Evolutionary conservation across 2,329 filamentous ascomycete genomes (phyloP).

Genomic region (Plenodomus biglobosus): DNA sequence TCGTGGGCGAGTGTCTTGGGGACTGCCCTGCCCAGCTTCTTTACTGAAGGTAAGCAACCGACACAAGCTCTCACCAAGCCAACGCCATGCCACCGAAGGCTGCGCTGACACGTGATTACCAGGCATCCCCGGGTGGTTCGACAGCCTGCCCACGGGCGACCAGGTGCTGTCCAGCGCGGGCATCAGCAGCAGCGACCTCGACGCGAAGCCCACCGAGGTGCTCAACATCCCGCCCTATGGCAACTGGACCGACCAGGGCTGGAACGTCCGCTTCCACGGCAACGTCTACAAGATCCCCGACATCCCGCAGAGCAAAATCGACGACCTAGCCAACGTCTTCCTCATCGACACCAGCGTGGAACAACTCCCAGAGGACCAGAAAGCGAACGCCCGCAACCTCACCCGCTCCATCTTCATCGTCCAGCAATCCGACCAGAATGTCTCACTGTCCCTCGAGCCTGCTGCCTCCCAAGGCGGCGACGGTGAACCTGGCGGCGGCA

Average conservation of each 20-base stretch:
- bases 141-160: conserved; percentile 62
- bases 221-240: conserved; percentile 67
- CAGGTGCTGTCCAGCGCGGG: conserved; percentile 64
- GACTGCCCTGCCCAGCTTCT: conserved; percentile 40
- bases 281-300: conserved; percentile 81
- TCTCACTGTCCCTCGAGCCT: conserved; percentile 64
- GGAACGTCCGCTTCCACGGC: conserved; percentile 75
- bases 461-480: conserved; percentile 58
- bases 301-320: conserved; percentile 63
- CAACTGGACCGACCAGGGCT: conserved; percentile 78
- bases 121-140: conserved; percentile 66
- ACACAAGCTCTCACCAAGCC: conserved; percentile 8
- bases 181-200: conserved; percentile 60
- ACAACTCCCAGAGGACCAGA: conserved; percentile 60
- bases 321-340: conserved; percentile 70
- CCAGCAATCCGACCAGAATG: conserved; percentile 66
- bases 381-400: conserved; percentile 70
- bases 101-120: conserved; percentile 15
- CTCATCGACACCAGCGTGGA: conserved; percentile 65
- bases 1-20: conserved; percentile 41
- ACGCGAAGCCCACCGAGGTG: conserved; percentile 67
- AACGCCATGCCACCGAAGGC: conserved; percentile 6
- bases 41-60: conserved; percentile 36
- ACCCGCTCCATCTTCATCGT: conserved; percentile 75
- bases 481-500: conserved; percentile 52